phyloP scores from a whole-genome alignment of 768 basidiomycete genomes.

The Lenzites betulinus region DNA sequence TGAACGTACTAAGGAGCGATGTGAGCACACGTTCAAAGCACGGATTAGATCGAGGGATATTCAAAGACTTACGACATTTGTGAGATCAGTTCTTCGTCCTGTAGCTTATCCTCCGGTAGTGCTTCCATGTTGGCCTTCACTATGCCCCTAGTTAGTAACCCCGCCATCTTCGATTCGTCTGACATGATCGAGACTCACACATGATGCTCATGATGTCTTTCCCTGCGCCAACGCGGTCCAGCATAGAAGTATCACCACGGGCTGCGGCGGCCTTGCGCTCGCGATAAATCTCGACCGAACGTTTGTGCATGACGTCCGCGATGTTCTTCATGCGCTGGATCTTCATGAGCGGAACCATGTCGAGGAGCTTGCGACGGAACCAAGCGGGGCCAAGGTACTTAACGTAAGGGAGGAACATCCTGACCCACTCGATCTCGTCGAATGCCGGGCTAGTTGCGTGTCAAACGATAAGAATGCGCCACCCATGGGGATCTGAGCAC shows the following conservation, averaged over 20 bases:
- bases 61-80: constrained; percentile 20
- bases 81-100: constrained; percentile 16
- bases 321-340: constrained; percentile 47
- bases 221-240: constrained; percentile 30
- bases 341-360: constrained; percentile 39
- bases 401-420: constrained; percentile 47
- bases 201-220: constrained; percentile 55
- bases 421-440: constrained; percentile 33
- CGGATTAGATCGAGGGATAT: background rate
- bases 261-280: constrained; percentile 37
- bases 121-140: constrained; percentile 26
- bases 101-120: constrained; percentile 10
- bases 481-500: background rate
- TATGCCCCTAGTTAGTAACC: background rate
- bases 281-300: constrained; percentile 42
- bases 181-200: constrained; percentile 38
- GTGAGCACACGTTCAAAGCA: background rate
- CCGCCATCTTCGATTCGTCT: background rate
- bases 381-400: constrained; percentile 41
- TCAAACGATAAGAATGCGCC: background rate
- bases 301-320: constrained; percentile 48
- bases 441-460: background rate
- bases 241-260: constrained; percentile 29
- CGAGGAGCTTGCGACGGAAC: constrained; percentile 46
- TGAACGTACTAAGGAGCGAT: constrained; percentile 15